Percentiles rank a stretch among this genome's conserved stretches.
These are phyloP conservation scores for Nemania sp. DNA, from an alignment of 2,329 filamentous ascomycete species.

Conservation along the genomic window DNA sequence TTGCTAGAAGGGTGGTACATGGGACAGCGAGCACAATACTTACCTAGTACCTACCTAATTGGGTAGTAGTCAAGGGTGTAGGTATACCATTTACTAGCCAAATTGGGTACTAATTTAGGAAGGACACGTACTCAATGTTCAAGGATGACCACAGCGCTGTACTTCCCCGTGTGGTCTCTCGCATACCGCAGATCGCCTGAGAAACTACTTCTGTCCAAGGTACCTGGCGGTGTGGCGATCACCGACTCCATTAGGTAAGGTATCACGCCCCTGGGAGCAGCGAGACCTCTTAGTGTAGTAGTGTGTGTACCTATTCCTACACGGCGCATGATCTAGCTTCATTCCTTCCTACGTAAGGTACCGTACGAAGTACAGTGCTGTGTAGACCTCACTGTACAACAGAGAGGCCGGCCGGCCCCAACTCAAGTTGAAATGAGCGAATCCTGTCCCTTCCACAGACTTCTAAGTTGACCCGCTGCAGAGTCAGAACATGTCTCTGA, in stretches of 20 bases:
- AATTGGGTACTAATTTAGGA: no score
- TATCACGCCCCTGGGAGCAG: conserved; percentile 28
- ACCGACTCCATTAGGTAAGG: background rate
- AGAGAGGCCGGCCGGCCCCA: background rate
- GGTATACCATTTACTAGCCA: no score
- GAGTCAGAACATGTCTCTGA: conserved; percentile 24
- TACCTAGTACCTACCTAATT: no score
- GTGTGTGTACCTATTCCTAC: conserved; percentile 36
- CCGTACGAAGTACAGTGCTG: background rate
- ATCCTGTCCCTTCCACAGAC: conserved; percentile 29
- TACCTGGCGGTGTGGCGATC: conserved; percentile 40
- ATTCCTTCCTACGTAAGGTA: conserved; percentile 5
- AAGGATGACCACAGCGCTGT: conserved; percentile 14
- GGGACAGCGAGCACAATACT: no score
- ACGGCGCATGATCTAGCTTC: conserved; percentile 34
- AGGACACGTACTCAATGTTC: no score
- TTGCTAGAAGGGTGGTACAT: no score
- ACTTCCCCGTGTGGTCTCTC: conserved; percentile 32
- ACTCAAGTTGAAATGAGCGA: conserved; percentile 8
- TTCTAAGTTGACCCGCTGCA: conserved; percentile 29
- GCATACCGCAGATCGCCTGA: conserved; percentile 14
- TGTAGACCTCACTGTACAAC: background rate
- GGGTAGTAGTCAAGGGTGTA: background rate
- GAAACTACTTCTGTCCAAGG: conserved; percentile 31
- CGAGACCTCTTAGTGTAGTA: background rate